phyloP scores from a whole-genome alignment of 1,139 yeast genomes.

The Candida glucosophila region DNA sequence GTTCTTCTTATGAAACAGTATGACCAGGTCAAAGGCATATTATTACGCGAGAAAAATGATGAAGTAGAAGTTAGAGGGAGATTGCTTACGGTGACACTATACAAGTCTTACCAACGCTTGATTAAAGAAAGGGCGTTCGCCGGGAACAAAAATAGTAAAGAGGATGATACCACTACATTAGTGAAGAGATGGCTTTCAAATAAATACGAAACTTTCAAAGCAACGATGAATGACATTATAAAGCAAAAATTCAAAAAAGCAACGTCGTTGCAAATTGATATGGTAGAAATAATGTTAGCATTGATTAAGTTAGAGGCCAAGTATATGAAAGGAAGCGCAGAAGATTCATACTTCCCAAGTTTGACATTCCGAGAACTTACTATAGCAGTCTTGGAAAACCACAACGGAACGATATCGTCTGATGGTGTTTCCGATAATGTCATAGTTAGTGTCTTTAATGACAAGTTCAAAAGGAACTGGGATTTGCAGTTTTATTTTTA shows the following conservation, averaged over 20 bases:
- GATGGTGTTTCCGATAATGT: constrained; percentile 48
- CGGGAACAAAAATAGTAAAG: constrained; percentile 37
- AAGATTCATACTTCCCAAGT: constrained; percentile 55
- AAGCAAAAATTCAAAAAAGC: constrained; percentile 20
- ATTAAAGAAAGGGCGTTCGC: constrained; percentile 27
- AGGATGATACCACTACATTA: no score
- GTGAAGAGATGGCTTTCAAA: constrained; percentile 57
- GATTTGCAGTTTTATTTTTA: constrained; percentile 65
- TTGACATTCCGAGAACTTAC: constrained; percentile 44
- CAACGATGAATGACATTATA: constrained; percentile 33
- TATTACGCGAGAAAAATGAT: constrained; percentile 13
- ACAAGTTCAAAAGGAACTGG: constrained; percentile 44
- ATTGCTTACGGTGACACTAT: constrained; percentile 42
- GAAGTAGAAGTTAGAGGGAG: constrained; percentile 31
- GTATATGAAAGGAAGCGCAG: constrained; percentile 39
- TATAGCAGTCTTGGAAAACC: constrained; percentile 31
- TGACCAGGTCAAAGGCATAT: constrained; percentile 14
- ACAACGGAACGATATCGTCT: constrained; percentile 23
- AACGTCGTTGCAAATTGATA: constrained; percentile 49
- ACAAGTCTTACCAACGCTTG: constrained; percentile 50
- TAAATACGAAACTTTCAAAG: constrained; percentile 51
- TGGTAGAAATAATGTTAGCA: constrained; percentile 55
- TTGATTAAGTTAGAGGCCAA: constrained; percentile 53
- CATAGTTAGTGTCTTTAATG: constrained; percentile 51
- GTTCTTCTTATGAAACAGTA: constrained; percentile 35